A percentile compares a stretch with the other conserved stretches of the same genome.
These are phyloP conservation scores for Aspergillus bombycis DNA, from an alignment of 2,329 filamentous ascomycete species.

Conservation along the genomic window DNA sequence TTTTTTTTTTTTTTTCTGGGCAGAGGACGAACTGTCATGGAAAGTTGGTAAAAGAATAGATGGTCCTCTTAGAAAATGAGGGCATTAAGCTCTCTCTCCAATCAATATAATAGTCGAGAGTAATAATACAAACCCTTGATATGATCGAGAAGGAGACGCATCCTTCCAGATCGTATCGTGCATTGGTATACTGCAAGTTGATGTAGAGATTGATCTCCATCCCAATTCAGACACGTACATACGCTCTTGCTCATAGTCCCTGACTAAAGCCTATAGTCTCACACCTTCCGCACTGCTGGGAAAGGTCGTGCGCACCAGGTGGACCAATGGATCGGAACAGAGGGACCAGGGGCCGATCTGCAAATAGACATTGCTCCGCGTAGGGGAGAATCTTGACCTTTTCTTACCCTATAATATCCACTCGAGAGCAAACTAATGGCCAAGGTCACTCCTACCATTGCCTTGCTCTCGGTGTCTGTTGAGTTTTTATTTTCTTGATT, in stretches of 20 bases:
- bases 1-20: background rate
- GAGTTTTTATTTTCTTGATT: too few species aligned
- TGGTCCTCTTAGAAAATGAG: background rate
- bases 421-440: background rate
- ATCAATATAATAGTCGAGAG: background rate
- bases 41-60: background rate
- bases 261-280: constrained; percentile 9
- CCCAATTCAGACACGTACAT: constrained; percentile 3
- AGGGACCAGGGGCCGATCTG: background rate
- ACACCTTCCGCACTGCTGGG: constrained; percentile 11
- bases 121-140: background rate
- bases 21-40: background rate
- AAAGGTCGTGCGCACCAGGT: constrained; percentile 6
- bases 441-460: background rate
- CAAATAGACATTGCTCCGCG: constrained; percentile 5
- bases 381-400: background rate
- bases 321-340: constrained; percentile 2
- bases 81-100: too few species aligned
- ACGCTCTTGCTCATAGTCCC: constrained; percentile 4
- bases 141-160: background rate
- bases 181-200: background rate
- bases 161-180: background rate
- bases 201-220: background rate
- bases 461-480: background rate
- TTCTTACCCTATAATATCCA: background rate